Base-by-base conservation (phyloP, 1,284 basidiomycete genomes). In the Xanthoconium separans region DNA sequence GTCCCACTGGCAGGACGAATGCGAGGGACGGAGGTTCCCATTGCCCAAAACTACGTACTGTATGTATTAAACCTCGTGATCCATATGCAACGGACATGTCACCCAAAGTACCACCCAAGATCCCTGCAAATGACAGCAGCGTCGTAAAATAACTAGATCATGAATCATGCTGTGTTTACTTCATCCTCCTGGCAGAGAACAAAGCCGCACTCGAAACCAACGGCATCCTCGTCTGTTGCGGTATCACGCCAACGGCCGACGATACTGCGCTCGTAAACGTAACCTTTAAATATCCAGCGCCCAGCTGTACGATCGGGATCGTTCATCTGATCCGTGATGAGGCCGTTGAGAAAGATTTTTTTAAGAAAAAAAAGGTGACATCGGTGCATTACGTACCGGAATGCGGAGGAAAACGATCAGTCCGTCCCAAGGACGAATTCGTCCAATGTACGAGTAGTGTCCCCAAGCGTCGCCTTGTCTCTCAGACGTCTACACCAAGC, bases 201-300 rank as follows among this genome's bases (percentile, higher is more conserved):
- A 59, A 81, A 81, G 20, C 71, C 69, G 41, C 80, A 78, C 63
- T 78, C 77, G 37, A 72, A 74, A 16, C 76, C 78, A 20, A 73
- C 60, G 27, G 60, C 59, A 49, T 70, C 65, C 11, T 65, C 62
- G 22, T 64, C 63, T 1, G 75, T 79, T 33, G 66, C 65, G 12
- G 74, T 77, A 51, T 78, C 77, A 48, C 79, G 73, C 79, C 79
- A 80, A n/a, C 77, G 71, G 41, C 79, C 80, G 39, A 78, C 77
- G 40, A 81, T 66, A 61, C 75, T 80, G 27, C 67, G 65, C 54
- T 72, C 70, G 50, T 81, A 73, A 45, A 82, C 55, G 59, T 81
- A 82, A 49, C 80, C 80, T 51, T 73, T 75, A 47, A 81, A 81
- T 48, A 82, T 59, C 77, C 74, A 81, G 22, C 65, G 72, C 15